Base-by-base conservation (phyloP, 1,284 basidiomycete species). In the Marasmius fiardii region DNA sequence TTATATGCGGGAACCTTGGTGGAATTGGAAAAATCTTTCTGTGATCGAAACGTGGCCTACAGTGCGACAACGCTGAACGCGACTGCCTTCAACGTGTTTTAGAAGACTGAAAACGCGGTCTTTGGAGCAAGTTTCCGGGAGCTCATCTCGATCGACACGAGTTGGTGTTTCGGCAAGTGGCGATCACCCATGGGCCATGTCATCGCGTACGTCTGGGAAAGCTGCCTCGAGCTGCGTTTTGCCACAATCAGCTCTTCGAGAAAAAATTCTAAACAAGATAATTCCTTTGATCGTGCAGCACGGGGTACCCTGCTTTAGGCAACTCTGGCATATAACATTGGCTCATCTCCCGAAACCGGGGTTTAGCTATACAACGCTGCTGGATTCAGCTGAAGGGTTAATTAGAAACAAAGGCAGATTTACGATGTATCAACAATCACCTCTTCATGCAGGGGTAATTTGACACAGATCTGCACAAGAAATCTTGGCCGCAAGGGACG, bases 41-140 rank as follows among this genome's bases (percentile, higher is more conserved):
- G 74, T 77, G 83, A 86, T 87, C 83, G 75, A 79, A 89, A 89
- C 86, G 87, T 88, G 87, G 77, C 72, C 49, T 60, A 66, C 74
- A 69, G 76, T 74, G 78, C 78, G 79, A 83, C 78, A 83, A 82
- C 81, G 78, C 74, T 77, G 81, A 79, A 79, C 54, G 52, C 51
- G 78, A 78, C 74, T 78, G 76, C 72, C 49, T 31, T 24, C 75
- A 88, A 87, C 85, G 85, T 88, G 88, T 78, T 75, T 72, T 71
- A 69, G 73, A 81, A 82, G 84, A 84, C 78, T 71, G 73, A 81
- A 73, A 74, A 78, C 75, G 76, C 71, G 79, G 75, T 75, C 73
- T 77, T 84, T 88, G 84, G 86, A 86, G 84, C 76, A 77, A 76
- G 71, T 72, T 72, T 76, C 82, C 80, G 81, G 79, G 74, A 78